Evolutionary conservation across 2,329 filamentous ascomycete species (phyloP), one percentile per base, ranked within the genome.

Genomic region (Colletotrichum orchidophilum): DNA sequence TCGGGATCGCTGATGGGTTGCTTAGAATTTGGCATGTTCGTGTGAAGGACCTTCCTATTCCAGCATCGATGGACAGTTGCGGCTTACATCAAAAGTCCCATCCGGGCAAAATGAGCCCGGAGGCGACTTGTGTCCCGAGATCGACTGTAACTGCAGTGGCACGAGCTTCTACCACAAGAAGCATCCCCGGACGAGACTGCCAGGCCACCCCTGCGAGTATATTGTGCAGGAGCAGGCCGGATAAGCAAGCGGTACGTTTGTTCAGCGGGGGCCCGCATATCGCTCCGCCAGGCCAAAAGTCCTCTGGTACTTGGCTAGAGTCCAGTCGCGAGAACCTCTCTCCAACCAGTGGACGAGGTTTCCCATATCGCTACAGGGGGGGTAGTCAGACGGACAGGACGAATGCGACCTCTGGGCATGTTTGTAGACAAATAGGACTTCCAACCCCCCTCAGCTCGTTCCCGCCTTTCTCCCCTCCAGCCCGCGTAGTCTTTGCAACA

Each of bases 41-140:
- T 53, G 31, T 24, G 2, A 35, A 35, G n/a, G 57, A 68, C 63
- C 58, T 58, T 59, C 68, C 58, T 67, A 39, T 58, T 68, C 2
- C 18, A 57, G 58, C 15, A 62, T 63, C 26, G 58, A 63, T 53
- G 42, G 39, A 49, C 58, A 27, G 29, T 18, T 49, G 63, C 42
- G 52, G 64, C 63, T 71, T 58, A 70, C 54, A 54, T 50, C 52
- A 54, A 61, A 71, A n/a, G 63, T 70, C 33, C 66, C 27, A n/a
- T 49, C 18, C 26, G 21, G 31, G 26, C 11, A 29, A 61, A 13
- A 49, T 9, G 11, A 33, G 18, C 7, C 18, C 5, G 1, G 13
- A 31, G 24, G 24, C 27, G 24, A 46, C 5, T 18, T 21, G 11
- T 59, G 6, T 7, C 13, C 21, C 33, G n/a, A 8, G 52, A 54